Evolutionary conservation across 2,329 filamentous ascomycete species (phyloP).

Genomic region (Trichoderma afroharzianum): DNA sequence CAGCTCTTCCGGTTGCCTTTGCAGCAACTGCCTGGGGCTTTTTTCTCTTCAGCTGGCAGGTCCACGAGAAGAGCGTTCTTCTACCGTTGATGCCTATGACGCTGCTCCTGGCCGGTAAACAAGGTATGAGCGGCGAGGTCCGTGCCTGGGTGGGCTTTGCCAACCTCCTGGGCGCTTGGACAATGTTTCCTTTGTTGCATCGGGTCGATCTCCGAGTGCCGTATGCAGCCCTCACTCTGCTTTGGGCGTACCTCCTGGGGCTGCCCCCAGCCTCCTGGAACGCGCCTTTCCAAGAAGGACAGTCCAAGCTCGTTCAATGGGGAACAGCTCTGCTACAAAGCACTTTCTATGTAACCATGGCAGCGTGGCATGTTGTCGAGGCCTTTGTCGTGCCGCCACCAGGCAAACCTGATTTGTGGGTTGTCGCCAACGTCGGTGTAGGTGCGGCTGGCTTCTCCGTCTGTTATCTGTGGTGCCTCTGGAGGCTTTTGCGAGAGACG

Average conservation of each 20-base stretch:
- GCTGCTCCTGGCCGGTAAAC: constrained; percentile 71
- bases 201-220: constrained; percentile 81
- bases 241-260: constrained; percentile 90
- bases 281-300: constrained; percentile 58
- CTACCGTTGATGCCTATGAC: constrained; percentile 94
- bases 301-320: constrained; percentile 36
- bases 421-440: constrained; percentile 83
- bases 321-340: constrained; percentile 68
- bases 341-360: constrained; percentile 73
- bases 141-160: constrained; percentile 95
- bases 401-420: constrained; percentile 89
- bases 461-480: constrained; percentile 89
- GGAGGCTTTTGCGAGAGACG: constrained; percentile 61
- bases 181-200: constrained; percentile 85
- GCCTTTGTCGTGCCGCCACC: constrained; percentile 63
- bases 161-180: constrained; percentile 86
- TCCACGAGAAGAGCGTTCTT: constrained; percentile 96
- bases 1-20: constrained; percentile 74
- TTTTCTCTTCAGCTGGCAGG: constrained; percentile 96
- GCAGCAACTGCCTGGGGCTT: constrained; percentile 91
- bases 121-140: constrained; percentile 71
- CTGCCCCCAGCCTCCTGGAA: constrained; percentile 73
- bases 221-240: constrained; percentile 75
- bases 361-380: constrained; percentile 76
- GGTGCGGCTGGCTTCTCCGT: constrained; percentile 81